phyloP scores from a whole-genome alignment of 345 rosid genomes.

The Capsella bursapastoris region DNA sequence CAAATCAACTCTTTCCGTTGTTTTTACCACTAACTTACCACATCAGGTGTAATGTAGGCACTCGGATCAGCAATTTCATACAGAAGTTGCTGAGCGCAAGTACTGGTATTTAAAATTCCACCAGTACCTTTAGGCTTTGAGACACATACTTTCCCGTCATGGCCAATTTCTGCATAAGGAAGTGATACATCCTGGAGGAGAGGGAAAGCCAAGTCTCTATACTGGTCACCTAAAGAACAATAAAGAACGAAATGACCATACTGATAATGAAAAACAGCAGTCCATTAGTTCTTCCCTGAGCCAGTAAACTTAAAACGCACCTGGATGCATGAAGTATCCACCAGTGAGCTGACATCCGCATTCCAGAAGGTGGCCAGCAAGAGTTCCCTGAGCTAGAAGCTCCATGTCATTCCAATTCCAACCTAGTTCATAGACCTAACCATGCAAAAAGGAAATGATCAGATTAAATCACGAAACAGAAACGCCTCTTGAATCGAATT shows the following conservation, averaged over 20 bases:
- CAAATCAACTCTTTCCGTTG: conserved; percentile 17
- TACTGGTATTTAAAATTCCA: conserved; percentile 69
- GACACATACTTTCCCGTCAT: conserved; percentile 62
- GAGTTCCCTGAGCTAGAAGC: conserved; percentile 82
- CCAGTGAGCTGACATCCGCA: conserved; percentile 99
- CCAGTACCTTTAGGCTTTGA: conserved; percentile 79
- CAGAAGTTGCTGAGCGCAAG: conserved; percentile 90
- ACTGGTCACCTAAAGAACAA: conserved; percentile 63
- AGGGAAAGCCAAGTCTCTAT: conserved; percentile 61
- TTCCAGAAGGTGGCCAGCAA: conserved; percentile 93
- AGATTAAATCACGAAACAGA: background rate
- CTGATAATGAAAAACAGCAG: background rate
- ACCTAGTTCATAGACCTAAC: conserved; percentile 85
- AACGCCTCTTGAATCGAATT: conserved; percentile 4
- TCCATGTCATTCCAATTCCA: conserved; percentile 92
- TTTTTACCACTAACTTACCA: conserved; percentile 53
- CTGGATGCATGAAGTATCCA: conserved; percentile 99
- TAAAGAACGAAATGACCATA: conserved; percentile 28
- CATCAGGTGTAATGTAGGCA: conserved; percentile 93
- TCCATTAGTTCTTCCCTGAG: background rate
- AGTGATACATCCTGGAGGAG: conserved; percentile 77
- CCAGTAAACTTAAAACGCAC: conserved; percentile 46
- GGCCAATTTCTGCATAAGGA: conserved; percentile 80
- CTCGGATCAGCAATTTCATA: conserved; percentile 89
- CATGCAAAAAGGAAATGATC: conserved; percentile 18